Percentiles rank a stretch among this genome's conserved stretches.
These are phyloP conservation scores for Bretschneidera sinensis DNA, from an alignment of 345 rosid genomes.

Conservation along the genomic window DNA sequence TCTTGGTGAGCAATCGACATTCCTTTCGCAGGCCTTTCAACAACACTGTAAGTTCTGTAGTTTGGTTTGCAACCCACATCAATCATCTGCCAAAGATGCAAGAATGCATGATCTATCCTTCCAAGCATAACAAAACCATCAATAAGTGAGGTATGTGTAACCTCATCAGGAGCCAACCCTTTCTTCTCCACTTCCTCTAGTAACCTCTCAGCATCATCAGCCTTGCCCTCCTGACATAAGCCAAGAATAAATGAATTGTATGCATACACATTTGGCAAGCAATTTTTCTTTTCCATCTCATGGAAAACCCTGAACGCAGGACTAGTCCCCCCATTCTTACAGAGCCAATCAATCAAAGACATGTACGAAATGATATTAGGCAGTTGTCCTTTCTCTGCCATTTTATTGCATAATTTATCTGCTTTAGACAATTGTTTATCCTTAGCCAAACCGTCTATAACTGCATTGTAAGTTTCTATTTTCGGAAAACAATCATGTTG, in stretches of 20 bases:
- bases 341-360: conserved; percentile 48
- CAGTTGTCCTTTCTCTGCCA: conserved; percentile 37
- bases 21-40: conserved; percentile 52
- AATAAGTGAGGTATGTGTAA: conserved; percentile 45
- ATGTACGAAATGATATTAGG: conserved; percentile 54
- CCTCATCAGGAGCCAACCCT: conserved; percentile 42
- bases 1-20: conserved; percentile 28
- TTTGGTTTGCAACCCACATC: conserved; percentile 47
- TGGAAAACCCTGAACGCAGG: conserved; percentile 44
- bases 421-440: conserved; percentile 34
- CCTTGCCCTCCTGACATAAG: conserved; percentile 51
- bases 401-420: conserved; percentile 31
- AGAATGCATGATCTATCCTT: conserved; percentile 50
- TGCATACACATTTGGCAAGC: conserved; percentile 45
- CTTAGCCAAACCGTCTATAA: conserved; percentile 42
- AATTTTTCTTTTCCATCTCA: conserved; percentile 41
- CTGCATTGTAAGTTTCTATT: conserved; percentile 48
- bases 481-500: conserved; percentile 33
- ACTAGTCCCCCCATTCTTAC: conserved; percentile 33
- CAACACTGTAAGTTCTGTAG: conserved; percentile 46
- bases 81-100: conserved; percentile 38
- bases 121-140: conserved; percentile 54
- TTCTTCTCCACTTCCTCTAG: conserved; percentile 46
- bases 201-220: conserved; percentile 44
- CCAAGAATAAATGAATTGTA: conserved; percentile 55